phyloP scores from a whole-genome alignment of 2,329 filamentous ascomycete genomes.

The Fusarium camptoceras region DNA sequence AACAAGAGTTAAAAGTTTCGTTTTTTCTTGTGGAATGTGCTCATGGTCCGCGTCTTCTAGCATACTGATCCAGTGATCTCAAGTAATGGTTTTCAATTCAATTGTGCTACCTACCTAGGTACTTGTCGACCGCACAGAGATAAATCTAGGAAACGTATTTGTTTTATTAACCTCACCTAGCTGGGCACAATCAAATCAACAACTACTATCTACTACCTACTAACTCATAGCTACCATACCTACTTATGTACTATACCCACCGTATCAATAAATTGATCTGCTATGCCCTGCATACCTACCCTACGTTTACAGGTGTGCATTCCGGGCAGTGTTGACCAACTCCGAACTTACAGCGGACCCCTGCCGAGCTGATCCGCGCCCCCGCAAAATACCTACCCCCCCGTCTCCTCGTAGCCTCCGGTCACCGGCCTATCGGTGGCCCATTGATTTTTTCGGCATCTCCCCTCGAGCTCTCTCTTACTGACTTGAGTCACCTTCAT shows the following conservation, averaged over 20 bases:
- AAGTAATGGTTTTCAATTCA: background rate
- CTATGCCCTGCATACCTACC: background rate
- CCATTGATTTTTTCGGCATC: conserved; percentile 46
- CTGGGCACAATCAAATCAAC: background rate
- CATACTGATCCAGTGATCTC: background rate
- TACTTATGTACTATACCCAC: background rate
- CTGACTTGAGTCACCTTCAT: conserved; percentile 42
- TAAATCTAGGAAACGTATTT: background rate
- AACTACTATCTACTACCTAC: background rate
- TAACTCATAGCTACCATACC: background rate
- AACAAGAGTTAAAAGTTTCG: background rate
- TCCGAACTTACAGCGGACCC: conserved; percentile 24
- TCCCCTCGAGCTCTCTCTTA: conserved; percentile 30
- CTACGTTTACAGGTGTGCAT: background rate
- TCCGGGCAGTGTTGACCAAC: conserved; percentile 5
- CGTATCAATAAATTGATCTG: background rate
- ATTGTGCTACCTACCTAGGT: no score
- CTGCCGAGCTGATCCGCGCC: conserved; percentile 42
- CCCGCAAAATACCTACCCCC: conserved; percentile 12
- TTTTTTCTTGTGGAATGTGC: background rate
- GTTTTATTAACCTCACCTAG: background rate
- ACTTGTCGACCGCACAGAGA: no score
- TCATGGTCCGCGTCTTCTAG: background rate
- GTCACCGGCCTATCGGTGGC: conserved; percentile 44
- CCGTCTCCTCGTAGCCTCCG: conserved; percentile 37